Base-by-base conservation (phyloP, 2,329 filamentous ascomycete species). In the Phialophora macrospora region DNA sequence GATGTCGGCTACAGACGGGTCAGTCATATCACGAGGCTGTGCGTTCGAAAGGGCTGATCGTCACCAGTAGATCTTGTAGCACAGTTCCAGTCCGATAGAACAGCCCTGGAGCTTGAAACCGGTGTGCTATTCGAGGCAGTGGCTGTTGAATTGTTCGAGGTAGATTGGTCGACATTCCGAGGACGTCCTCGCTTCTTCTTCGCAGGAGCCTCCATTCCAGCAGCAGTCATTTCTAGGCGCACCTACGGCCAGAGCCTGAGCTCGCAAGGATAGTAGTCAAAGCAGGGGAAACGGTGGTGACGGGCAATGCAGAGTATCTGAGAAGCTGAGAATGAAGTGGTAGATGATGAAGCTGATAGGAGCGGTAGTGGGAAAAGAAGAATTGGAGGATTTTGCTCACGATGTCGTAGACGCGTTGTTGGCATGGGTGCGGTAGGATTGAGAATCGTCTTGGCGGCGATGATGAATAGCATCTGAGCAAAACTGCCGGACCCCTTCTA, bases 21-120 rank as follows among this genome's bases (percentile, higher is more conserved):
- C 41, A 44, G 24, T 28, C 41, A 49, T 48, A 41, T 59, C 24
- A 49, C 38, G 9, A 20, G 46, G 56, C n/a, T 49, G 30, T 48
- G 26, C 17, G 26, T 26, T 58, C 14, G 17, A 30, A 41, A n/a
- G 4, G 44, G 41, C 32, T 49, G 56, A 24, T 44, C 56, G 30
- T 22, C 12, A 48, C 41, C 41, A 34, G 26, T 24, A 32, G 56
- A 49, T 28, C 41, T 24, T 20, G 14, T 22, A 1, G 41, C 56
- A 14, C 4, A 2, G 38, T 46, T 28, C 55, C 30, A 7, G 41
- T 41, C 12, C 3, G 22, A 17, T n/a, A 17, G n/a, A 24, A 14
- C 7, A 17, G 20, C 17, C 20, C 30, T 22, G 12, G 46, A 24
- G 24, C 8, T 48, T 49, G 56, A 24, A 11, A 22, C 48, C 14